These are phyloP conservation scores for Excoecaria cochinchinensis DNA, from an alignment of 345 rosid species.

Conservation along the genomic window DNA sequence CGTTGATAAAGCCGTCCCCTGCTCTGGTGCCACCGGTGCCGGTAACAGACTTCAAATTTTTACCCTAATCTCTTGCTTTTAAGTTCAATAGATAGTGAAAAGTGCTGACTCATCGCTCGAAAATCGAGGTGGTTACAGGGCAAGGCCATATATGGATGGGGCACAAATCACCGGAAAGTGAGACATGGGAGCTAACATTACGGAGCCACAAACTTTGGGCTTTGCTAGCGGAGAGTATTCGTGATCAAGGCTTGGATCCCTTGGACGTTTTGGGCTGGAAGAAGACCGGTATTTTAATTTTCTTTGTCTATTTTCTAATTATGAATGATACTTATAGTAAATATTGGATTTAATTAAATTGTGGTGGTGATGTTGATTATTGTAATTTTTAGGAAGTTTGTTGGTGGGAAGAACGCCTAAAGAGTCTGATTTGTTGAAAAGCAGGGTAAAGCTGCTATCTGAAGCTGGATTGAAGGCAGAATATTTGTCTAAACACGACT, in stretches of 20 bases:
- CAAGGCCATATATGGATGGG: conserved; percentile 87
- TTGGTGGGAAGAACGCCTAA: conserved; percentile 59
- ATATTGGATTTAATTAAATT: background rate
- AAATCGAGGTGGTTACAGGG: conserved; percentile 41
- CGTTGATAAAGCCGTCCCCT: conserved; percentile 77
- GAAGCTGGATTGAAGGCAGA: conserved; percentile 71
- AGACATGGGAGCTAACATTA: conserved; percentile 58
- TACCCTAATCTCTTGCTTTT: background rate
- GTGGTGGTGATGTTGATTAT: conserved; percentile 1
- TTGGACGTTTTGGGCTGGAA: conserved; percentile 75
- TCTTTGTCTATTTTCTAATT: background rate
- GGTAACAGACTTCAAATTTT: conserved; percentile 41
- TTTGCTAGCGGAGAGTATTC: conserved; percentile 49
- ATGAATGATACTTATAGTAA: background rate
- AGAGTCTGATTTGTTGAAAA: conserved; percentile 51
- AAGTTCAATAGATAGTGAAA: background rate
- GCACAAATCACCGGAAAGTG: conserved; percentile 58
- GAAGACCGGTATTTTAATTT: conserved; percentile 50
- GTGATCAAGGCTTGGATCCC: conserved; percentile 59
- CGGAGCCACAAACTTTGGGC: conserved; percentile 78
- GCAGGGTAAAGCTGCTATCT: conserved; percentile 54
- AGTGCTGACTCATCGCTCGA: conserved; percentile 11
- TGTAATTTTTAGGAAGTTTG: conserved; percentile 65
- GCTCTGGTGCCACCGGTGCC: conserved; percentile 94
- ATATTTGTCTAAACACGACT: conserved; percentile 57